Base-by-base conservation (phyloP, 768 basidiomycete genomes). In the Suillus tomentosus region DNA sequence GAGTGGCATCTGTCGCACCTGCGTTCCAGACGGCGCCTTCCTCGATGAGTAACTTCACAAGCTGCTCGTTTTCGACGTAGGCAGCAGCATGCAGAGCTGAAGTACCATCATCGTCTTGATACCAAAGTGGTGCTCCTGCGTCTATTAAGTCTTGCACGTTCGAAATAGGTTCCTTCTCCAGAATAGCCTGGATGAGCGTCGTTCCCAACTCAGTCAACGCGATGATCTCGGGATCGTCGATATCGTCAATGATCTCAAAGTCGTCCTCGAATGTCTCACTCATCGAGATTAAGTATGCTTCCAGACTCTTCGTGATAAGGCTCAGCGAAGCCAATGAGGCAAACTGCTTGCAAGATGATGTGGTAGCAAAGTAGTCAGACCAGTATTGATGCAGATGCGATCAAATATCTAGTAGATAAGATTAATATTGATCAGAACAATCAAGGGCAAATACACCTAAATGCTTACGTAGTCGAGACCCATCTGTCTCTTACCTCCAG, bases 21-120 rank as follows among this genome's bases (percentile, higher is more conserved):
- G 92, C 84, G 75, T 96, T 97, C 97, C 97, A 99, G 0, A 94
- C 73, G 1, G 94, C 95, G 14, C 96, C 95, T 62, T 85, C 82
- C n/a, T 87, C 81, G 34, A 99, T 81, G 40, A 99, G 80, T 7
- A 83, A 71, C 61, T 83, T 82, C 13, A 91, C 81, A 17, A 96
- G 78, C n/a, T 81, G 79, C 2, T 81, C 72, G 67, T 90, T 85
- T 69, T 90, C 87, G 54, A 84, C 75, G 68, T 90, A 94, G 1
- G 88, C 91, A 14, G 93, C 96, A 17, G 93, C 94, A 72, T 99
- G 96, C 53, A 99, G 76, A 19, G 88, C 82, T 5, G 94, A 94
- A 66, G 87, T 88, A 1, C 95, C 95, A 68, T 90, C 86, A 56
- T 86, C 85, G 72, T 90, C 91, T 76, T 97, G 94, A 72, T 90